Percentiles rank a stretch among this genome's conserved stretches.
Evolutionary conservation across 2,329 filamentous ascomycete species (phyloP).

Genomic region (Rhinocladiella mackenziei): DNA sequence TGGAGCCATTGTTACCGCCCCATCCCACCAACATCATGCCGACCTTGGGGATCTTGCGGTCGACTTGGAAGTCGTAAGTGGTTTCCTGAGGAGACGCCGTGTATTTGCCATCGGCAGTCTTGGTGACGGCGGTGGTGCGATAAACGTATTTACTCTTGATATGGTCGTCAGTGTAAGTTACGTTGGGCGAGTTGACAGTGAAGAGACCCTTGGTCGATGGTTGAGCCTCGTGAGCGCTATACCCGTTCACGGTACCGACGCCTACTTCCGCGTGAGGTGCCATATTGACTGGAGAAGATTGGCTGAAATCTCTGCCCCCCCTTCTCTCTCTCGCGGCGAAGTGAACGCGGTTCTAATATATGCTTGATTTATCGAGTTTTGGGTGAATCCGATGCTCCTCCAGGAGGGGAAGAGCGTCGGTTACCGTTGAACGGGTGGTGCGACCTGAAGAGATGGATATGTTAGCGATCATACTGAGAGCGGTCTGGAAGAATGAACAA

Average conservation of each 20-base stretch:
- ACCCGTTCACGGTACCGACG: conserved; percentile 56
- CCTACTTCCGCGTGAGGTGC: conserved; percentile 78
- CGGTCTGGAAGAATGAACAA: conserved; percentile 2
- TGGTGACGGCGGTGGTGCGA: conserved; percentile 80
- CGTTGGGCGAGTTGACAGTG: conserved; percentile 86
- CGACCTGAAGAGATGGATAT: conserved; percentile 53
- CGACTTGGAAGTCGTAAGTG: conserved; percentile 94
- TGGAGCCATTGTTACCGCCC: conserved; percentile 98
- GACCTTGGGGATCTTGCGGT: conserved; percentile 86
- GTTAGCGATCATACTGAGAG: conserved; percentile 15
- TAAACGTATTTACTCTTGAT: conserved; percentile 96
- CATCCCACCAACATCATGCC: conserved; percentile 97
- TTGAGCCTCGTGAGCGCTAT: conserved; percentile 40
- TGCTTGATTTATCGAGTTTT: conserved; percentile 43
- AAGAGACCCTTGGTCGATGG: conserved; percentile 59
- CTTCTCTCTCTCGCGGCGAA: too few species aligned
- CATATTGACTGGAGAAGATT: conserved; percentile 56
- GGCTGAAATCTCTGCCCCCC: too few species aligned
- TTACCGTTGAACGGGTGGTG: conserved; percentile 96
- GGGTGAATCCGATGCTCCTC: conserved; percentile 66
- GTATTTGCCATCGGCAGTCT: conserved; percentile 68
- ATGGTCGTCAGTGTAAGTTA: conserved; percentile 78
- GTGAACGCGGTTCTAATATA: conserved; percentile 17
- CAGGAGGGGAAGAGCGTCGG: conserved; percentile 86
- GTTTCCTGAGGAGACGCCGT: conserved; percentile 84